Conservation (phyloP, 1,139 yeast species). For the Yarrowia galli region DNA sequence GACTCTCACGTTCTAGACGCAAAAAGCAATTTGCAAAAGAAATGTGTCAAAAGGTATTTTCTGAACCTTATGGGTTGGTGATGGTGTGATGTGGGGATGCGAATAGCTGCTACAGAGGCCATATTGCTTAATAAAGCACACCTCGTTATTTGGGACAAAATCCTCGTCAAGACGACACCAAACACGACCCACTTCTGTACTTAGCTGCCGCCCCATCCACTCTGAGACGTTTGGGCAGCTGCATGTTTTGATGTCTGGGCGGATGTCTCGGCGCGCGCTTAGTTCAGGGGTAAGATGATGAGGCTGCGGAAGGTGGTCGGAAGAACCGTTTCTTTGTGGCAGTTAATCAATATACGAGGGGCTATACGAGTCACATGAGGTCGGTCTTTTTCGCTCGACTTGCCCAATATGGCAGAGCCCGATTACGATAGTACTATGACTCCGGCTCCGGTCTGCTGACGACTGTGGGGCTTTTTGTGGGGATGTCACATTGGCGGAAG, state of each 20-base stretch:
- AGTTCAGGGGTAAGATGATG: slow-evolving; percentile 1
- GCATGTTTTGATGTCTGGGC: not conserved
- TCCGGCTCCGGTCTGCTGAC: too few relatives aligned
- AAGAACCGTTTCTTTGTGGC: too few relatives aligned
- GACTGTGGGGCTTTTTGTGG: too few relatives aligned
- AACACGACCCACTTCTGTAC: not conserved
- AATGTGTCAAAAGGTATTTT: not conserved
- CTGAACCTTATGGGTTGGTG: not conserved
- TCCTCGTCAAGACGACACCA: not conserved
- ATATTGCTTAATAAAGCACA: too few relatives aligned
- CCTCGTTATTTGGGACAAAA: not conserved
- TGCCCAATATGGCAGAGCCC: too few relatives aligned
- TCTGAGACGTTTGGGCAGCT: not conserved
- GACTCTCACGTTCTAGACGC: too few relatives aligned
- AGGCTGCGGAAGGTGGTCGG: too few relatives aligned
- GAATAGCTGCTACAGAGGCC: not conserved
- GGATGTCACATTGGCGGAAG: too few relatives aligned
- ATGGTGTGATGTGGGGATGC: not conserved
- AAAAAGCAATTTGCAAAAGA: slow-evolving; percentile 5
- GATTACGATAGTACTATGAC: too few relatives aligned
- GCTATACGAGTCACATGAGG: too few relatives aligned
- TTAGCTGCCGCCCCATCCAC: not conserved
- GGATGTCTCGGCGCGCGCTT: not conserved
- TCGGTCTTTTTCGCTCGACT: too few relatives aligned
- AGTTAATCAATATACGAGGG: too few relatives aligned